phyloP scores from a whole-genome alignment of 495 filamentous ascomycete species.

The Halenospora varia region DNA sequence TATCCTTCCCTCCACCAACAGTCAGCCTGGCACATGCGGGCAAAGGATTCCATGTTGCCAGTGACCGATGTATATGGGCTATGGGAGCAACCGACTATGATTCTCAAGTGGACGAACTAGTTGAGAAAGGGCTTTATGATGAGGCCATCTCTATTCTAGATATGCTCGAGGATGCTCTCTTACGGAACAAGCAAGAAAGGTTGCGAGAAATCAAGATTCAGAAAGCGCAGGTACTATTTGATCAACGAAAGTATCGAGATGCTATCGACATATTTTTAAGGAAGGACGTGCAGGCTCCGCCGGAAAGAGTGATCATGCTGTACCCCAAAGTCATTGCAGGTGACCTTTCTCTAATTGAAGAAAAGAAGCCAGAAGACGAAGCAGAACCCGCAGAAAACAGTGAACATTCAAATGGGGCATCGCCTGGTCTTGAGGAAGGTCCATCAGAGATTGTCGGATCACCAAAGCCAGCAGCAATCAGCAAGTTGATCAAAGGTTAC shows the following conservation, averaged over 20 bases:
- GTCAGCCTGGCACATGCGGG: constrained; percentile 89
- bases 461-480: constrained; percentile 39
- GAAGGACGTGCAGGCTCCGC: constrained; percentile 67
- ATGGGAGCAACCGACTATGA: constrained; percentile 95
- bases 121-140: constrained; percentile 72
- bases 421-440: constrained; percentile 5
- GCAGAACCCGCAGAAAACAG: constrained; percentile 44
- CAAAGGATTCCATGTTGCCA: constrained; percentile 88
- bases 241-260: constrained; percentile 77
- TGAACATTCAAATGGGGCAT: constrained; percentile 34
- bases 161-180: constrained; percentile 88
- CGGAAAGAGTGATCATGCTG: constrained; percentile 79
- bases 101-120: constrained; percentile 80
- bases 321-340: constrained; percentile 85
- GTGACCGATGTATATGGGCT: constrained; percentile 87
- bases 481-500: constrained; percentile 48
- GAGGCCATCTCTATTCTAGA: constrained; percentile 86
- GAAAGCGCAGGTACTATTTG: constrained; percentile 84
- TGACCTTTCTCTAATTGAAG: constrained; percentile 57
- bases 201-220: constrained; percentile 81
- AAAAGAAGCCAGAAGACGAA: constrained; percentile 36
- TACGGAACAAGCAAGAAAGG: constrained; percentile 76
- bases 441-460: constrained; percentile 35
- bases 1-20: constrained; percentile 93
- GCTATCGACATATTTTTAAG: constrained; percentile 88